These are phyloP conservation scores for Globisporangium mamillatum DNA, from an alignment of 352 stramenopile genomes.

Conservation along the genomic window DNA sequence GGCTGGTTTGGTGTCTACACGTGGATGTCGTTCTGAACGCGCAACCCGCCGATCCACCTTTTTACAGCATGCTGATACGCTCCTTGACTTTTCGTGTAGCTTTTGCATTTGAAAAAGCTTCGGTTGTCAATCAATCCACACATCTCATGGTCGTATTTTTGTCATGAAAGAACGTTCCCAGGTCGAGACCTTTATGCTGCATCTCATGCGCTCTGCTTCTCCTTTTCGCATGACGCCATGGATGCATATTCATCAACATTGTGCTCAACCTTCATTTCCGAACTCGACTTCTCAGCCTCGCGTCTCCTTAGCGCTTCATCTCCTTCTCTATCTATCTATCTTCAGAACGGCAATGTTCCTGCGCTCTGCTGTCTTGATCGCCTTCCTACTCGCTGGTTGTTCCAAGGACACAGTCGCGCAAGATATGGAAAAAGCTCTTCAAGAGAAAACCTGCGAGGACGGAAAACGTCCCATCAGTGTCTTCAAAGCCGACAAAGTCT, in stretches of 20 bases:
- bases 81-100: no score
- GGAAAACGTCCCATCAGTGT: constrained; percentile 7
- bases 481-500: not conserved
- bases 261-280: not conserved
- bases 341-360: not conserved
- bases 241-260: no score
- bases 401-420: not conserved
- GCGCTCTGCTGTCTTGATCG: not conserved
- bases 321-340: no score
- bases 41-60: no score
- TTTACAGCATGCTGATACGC: no score
- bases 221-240: not conserved
- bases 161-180: constrained; percentile 1
- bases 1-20: no score
- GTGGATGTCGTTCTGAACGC: no score
- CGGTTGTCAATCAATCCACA: no score
- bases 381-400: not conserved
- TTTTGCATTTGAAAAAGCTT: no score
- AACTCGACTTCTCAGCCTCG: not conserved
- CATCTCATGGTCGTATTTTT: constrained; percentile 2
- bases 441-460: not conserved
- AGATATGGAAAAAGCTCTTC: not conserved
- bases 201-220: not conserved
- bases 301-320: no score
- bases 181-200: not conserved